Evolutionary conservation across 2,329 filamentous ascomycete species (phyloP).

Genomic region (Fusarium xyrophilum): DNA sequence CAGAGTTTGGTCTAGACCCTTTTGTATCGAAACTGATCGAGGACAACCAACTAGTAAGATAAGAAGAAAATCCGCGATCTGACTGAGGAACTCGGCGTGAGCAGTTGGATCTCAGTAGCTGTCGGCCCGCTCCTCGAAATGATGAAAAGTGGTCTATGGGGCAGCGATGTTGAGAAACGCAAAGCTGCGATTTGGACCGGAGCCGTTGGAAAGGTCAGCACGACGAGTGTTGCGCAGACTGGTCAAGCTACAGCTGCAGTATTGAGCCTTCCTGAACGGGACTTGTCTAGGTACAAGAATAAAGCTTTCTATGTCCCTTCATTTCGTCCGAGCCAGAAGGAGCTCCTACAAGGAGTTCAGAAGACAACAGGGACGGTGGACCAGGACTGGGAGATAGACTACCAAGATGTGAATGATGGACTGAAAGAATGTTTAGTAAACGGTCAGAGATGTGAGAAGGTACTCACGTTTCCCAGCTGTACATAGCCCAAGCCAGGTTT

Average conservation of each 20-base stretch:
- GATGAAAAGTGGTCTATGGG: conserved; percentile 11
- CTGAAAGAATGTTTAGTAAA: not conserved
- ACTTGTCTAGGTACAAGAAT: conserved; percentile 9
- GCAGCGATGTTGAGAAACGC: not conserved
- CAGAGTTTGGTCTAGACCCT: conserved; percentile 23
- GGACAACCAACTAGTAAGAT: conserved; percentile 6
- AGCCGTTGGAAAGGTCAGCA: not conserved
- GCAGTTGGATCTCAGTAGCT: conserved; percentile 20
- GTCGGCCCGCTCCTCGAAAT: conserved; percentile 15
- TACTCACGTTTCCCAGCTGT: conserved; percentile 45
- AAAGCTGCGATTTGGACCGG: conserved; percentile 12
- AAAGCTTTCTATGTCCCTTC: conserved; percentile 11
- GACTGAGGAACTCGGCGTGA: conserved; percentile 15
- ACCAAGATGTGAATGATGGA: not conserved
- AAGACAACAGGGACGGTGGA: not conserved
- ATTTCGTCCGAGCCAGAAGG: not conserved
- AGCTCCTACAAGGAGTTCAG: conserved; percentile 18
- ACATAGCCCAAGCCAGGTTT: conserved; percentile 48
- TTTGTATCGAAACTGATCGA: conserved; percentile 1
- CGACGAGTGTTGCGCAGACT: not conserved
- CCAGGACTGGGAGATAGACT: conserved; percentile 11
- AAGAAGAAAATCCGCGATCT: conserved; percentile 17
- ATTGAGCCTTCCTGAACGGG: not conserved
- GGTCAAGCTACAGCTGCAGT: conserved; percentile 8
- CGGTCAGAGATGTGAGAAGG: accelerated